Evolutionary conservation across 2,329 filamentous ascomycete species (phyloP).

Genomic region (Didymosphaeria variabile): DNA sequence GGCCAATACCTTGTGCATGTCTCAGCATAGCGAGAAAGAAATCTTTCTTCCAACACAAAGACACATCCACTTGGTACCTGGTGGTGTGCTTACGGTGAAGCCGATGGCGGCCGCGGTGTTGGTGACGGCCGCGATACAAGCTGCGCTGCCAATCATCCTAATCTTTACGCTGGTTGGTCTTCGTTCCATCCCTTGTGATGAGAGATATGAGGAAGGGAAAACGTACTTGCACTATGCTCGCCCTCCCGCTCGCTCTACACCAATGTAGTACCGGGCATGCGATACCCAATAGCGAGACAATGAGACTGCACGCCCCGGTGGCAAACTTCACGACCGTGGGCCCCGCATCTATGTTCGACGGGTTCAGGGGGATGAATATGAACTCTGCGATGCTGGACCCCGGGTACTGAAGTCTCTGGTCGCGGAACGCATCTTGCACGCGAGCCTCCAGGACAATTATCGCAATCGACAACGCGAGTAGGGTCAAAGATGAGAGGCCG

Average conservation of each 20-base stretch:
- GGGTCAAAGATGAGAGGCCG: not conserved
- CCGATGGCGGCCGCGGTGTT: constrained; percentile 13
- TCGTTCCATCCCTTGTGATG: too few relatives aligned
- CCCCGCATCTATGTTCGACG: constrained; percentile 21
- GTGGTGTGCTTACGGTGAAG: constrained; percentile 1
- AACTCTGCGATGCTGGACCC: constrained; percentile 23
- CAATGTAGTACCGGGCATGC: constrained; percentile 16
- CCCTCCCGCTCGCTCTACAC: constrained; percentile 8
- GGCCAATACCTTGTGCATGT: not conserved
- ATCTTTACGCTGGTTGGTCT: constrained; percentile 10
- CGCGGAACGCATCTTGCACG: constrained; percentile 14
- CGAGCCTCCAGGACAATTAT: constrained; percentile 18
- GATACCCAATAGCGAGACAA: constrained; percentile 8
- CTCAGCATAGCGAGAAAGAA: not conserved
- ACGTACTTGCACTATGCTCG: constrained; percentile 11
- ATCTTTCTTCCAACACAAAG: not conserved
- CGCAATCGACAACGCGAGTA: constrained; percentile 17
- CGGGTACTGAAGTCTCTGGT: constrained; percentile 21
- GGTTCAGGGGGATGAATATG: constrained; percentile 21
- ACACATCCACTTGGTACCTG: not conserved
- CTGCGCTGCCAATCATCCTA: constrained; percentile 12
- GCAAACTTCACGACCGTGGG: constrained; percentile 17
- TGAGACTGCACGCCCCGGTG: constrained; percentile 2
- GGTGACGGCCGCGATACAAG: constrained; percentile 12
- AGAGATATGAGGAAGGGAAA: not conserved